These are phyloP conservation scores for Sclerotinia sclerotiorum DNA, from an alignment of 2,329 filamentous ascomycete species.

Conservation along the genomic window DNA sequence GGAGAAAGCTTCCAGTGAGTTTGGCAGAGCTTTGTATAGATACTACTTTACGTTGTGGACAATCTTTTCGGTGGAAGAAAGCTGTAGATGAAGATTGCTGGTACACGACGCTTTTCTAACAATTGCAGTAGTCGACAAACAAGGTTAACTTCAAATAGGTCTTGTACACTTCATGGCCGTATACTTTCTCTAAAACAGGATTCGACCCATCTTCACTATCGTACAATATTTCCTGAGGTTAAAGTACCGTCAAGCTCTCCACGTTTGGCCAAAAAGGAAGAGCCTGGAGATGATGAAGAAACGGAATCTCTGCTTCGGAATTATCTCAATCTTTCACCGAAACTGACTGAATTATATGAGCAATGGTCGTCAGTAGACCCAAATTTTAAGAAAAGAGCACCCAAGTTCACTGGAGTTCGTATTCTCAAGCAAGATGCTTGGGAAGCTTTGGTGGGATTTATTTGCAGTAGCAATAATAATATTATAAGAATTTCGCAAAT, in stretches of 20 bases:
- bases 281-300: slow-evolving; percentile 57
- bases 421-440: slow-evolving; percentile 94
- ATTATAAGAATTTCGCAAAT: slow-evolving; percentile 94
- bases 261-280: slow-evolving; percentile 42
- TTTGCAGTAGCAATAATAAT: slow-evolving; percentile 99
- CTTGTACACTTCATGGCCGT: slow-evolving; percentile 81
- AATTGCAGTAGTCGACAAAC: slow-evolving; percentile 14
- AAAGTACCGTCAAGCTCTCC: slow-evolving; percentile 41
- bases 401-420: slow-evolving; percentile 84
- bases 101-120: slow-evolving; percentile 47
- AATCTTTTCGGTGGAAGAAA: slow-evolving; percentile 95
- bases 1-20: slow-evolving; percentile 81
- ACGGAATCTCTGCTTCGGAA: slow-evolving; percentile 72
- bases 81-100: slow-evolving; percentile 81
- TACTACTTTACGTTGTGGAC: slow-evolving; percentile 89
- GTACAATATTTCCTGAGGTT: slow-evolving; percentile 58
- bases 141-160: slow-evolving; percentile 49
- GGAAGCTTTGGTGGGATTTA: slow-evolving; percentile 92
- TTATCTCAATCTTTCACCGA: slow-evolving; percentile 84
- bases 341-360: slow-evolving; percentile 73
- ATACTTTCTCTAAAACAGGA: slow-evolving; percentile 86
- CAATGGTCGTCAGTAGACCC: slow-evolving; percentile 83
- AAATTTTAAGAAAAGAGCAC: slow-evolving; percentile 86
- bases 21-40: slow-evolving; percentile 89
- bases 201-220: slow-evolving; percentile 73